Evolutionary conservation across 2,329 filamentous ascomycete genomes (phyloP).

Genomic region (Stagonosporopsis vannaccii): DNA sequence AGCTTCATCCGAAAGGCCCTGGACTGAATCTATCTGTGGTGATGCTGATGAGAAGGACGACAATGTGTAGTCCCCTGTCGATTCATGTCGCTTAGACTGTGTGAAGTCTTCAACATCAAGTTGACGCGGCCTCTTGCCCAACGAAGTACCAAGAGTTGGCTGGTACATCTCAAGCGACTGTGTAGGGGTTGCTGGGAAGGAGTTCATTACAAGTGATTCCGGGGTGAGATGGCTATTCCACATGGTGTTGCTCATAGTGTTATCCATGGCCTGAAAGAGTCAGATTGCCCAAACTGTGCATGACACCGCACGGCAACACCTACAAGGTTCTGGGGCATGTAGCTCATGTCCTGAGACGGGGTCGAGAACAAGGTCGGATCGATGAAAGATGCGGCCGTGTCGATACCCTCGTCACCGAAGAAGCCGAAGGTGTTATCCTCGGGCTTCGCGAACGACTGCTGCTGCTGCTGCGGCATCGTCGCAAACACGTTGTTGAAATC

Average conservation of each 20-base stretch:
- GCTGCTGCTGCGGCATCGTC: constrained; percentile 30
- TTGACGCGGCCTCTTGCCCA: constrained; percentile 43
- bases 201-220: constrained; percentile 25
- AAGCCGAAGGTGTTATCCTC: constrained; percentile 45
- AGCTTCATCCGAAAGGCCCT: constrained; percentile 45
- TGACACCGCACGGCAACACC: constrained; percentile 14
- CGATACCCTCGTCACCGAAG: constrained; percentile 46
- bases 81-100: constrained; percentile 44
- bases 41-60: constrained; percentile 33
- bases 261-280: constrained; percentile 39
- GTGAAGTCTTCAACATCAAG: constrained; percentile 43
- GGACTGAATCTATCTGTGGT: constrained; percentile 19
- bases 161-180: constrained; percentile 40
- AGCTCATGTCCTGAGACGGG: constrained; percentile 31
- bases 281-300: constrained; percentile 8
- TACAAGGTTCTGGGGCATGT: constrained; percentile 41
- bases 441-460: constrained; percentile 37
- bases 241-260: constrained; percentile 38
- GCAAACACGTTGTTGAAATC: constrained; percentile 40
- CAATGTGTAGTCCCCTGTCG: constrained; percentile 31
- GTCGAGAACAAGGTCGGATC: constrained; percentile 30
- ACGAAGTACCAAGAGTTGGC: constrained; percentile 20
- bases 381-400: constrained; percentile 36
- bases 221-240: constrained; percentile 37
- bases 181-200: constrained; percentile 36